Base-by-base conservation (phyloP, 345 rosid genomes). In the Salix purpurea region DNA sequence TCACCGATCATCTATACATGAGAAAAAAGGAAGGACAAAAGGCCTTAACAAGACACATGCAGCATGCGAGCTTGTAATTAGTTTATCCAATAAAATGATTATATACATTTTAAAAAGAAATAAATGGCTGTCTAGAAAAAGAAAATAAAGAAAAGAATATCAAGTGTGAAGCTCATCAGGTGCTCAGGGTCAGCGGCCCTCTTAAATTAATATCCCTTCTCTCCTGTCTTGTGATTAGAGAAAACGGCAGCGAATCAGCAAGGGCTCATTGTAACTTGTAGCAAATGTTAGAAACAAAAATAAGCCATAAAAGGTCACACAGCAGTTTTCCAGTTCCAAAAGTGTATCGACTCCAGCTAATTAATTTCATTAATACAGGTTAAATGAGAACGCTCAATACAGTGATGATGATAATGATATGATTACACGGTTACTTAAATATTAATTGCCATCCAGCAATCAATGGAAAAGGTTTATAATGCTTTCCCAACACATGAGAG, bases 371-470 rank as follows among this genome's bases (percentile, higher is more conserved):
- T 16, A 44, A 56, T 34, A 46, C 36, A 19, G 76, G n/a, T 62
- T 42, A 62, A 73, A 62, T 23, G 44, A 62, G 60, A 62, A 44
- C 28, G 65, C 42, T 14, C 42, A 15, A 14, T 24, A 12, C 13
- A 12, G 54, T 46, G 73, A 50, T 40, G 68, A 73, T 74, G 76
- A 74, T 74, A 10, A 64, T 62, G 76, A 40, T 44, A 74, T 74
- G 76, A 74, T 74, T 64, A 28, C 58, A 30, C 60, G 64, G 28
- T 64, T 73, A 73, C 60, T 54, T 54, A 54, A 40, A 61, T 23
- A 58, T 36, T 65, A 58, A 58, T 72, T 58, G 66, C 15, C 30
- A 58, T 56, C 39, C 37, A 24, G 61, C 30, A 37, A 61, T 60
- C 75, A 14, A 60, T 7, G 28, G 44, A n/a, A 30, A 66, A 19